These are phyloP conservation scores for Pythium diclinum DNA, from an alignment of 352 stramenopile genomes.

Conservation along the genomic window DNA sequence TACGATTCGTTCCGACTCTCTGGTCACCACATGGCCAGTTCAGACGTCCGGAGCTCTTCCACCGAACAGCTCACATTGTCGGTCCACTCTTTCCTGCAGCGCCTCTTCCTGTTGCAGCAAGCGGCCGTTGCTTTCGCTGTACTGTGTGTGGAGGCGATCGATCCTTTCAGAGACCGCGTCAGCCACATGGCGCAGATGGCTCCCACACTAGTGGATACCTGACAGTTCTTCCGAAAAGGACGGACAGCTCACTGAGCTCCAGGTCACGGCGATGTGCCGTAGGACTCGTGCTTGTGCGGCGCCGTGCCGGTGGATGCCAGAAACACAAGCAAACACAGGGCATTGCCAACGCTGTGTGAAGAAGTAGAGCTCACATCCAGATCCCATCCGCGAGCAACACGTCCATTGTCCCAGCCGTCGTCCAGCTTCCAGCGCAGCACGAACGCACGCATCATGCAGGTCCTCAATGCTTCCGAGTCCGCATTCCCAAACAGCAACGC, in stretches of 20 bases:
- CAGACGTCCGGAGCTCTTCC: not conserved
- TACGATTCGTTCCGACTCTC: slow-evolving; percentile 16
- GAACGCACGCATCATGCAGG: slow-evolving; percentile 11
- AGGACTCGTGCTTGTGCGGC: not conserved
- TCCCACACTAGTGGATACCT: slow-evolving; percentile 5
- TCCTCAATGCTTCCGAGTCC: not conserved
- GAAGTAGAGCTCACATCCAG: not conserved
- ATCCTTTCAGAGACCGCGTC: slow-evolving; percentile 1
- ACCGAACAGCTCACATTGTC: not conserved
- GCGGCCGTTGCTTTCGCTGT: not conserved
- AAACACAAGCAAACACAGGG: not conserved
- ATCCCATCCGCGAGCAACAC: slow-evolving; percentile 3
- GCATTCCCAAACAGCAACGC: slow-evolving; percentile 16
- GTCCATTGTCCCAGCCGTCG: not conserved
- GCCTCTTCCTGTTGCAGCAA: slow-evolving; percentile 1
- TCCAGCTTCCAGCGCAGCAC: not conserved
- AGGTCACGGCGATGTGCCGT: not conserved
- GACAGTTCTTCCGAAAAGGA: slow-evolving; percentile 5
- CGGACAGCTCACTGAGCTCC: not conserved
- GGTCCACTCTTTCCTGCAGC: not conserved
- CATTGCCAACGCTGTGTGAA: slow-evolving; percentile 1
- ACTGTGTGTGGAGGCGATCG: not conserved
- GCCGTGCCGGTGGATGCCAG: not conserved
- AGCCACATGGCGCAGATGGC: slow-evolving; percentile 12
- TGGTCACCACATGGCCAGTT: slow-evolving; percentile 13